Evolutionary conservation across 495 filamentous ascomycete species (phyloP), one percentile per base, ranked within the genome.

Genomic region (Aspergillus funiculosus): DNA sequence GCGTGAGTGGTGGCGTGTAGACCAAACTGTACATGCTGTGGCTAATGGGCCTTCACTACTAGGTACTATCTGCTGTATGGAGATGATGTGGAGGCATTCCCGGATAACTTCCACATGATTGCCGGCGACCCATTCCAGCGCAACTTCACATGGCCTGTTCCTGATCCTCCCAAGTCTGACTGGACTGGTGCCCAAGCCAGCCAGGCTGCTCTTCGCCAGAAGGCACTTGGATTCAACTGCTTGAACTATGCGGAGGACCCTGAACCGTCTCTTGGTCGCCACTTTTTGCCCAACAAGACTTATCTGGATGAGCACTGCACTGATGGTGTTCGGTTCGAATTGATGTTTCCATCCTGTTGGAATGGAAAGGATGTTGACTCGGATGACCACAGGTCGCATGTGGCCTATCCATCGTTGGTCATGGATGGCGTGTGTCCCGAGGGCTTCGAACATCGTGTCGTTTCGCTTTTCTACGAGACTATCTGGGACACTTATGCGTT

Each of bases 291-390:
- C 0, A 77, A 84, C 43, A 92, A 95, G 73, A 63, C 63, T 1
- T 92, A 73, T 52, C 71, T 94, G 21, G 87, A 94, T 55, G 72
- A 67, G 28, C 77, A 90, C 55, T 95, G 89, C 58, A 56, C 58
- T 0, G 77, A 92, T 51, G 89, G 89, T 37, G 54, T 95, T 34
- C 80, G 89, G 22, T 66, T 89, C 28, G 88, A 95, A 59, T 61
- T 95, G 40, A 82, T 87, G 77, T 95, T 95, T 69, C 89, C 89
- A 7, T 87, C 85, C 0, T 95, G 89, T 77, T 94, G 87, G 86
- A 85, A 94, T 58, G 86, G 87, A 22, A 74, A 80, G 41, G 76
- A 86, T 44, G 48, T 69, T 15, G 80, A 82, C 45, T 71, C 77
- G 2, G 19, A 47, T 0, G 72, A 86, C 59, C 84, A 89, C 71